phyloP scores from a whole-genome alignment of 768 basidiomycete genomes.

The Arthromyces matolae region DNA sequence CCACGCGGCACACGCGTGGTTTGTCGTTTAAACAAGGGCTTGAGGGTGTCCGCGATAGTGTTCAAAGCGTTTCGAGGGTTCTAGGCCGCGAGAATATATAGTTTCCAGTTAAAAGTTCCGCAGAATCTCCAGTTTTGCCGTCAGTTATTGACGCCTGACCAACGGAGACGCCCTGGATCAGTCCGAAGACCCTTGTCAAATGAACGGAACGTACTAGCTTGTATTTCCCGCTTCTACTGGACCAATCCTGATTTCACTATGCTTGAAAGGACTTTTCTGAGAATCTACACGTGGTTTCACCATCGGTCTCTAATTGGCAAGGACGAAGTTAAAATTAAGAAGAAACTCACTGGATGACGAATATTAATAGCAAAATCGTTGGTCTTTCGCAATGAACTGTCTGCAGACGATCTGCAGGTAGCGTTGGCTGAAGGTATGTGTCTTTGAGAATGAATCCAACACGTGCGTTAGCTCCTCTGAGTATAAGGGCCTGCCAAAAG shows the following conservation, averaged over 20 bases:
- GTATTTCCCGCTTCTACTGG: not conserved
- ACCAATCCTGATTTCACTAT: not conserved
- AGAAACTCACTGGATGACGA: not conserved
- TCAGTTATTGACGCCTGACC: not conserved
- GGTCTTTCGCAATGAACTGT: not conserved
- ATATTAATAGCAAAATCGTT: not conserved
- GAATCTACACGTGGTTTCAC: constrained; percentile 2
- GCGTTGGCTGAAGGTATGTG: not conserved
- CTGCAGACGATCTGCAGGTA: not conserved
- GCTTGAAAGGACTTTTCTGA: not conserved
- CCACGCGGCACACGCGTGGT: constrained; percentile 48
- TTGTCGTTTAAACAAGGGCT: constrained; percentile 1
- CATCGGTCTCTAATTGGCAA: constrained; percentile 1
- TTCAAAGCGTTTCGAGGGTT: constrained; percentile 9
- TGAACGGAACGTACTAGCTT: not conserved
- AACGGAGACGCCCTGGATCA: constrained; percentile 8
- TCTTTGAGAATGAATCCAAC: constrained; percentile 1
- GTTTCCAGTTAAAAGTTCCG: constrained; percentile 6
- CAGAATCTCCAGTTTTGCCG: constrained; percentile 11
- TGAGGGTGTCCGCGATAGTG: constrained; percentile 2
- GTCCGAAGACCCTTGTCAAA: constrained; percentile 3
- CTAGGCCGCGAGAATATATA: constrained; percentile 1
- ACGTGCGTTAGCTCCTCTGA: not conserved
- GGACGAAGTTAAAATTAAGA: not conserved
- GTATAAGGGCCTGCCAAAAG: constrained; percentile 1